Base-by-base conservation (phyloP, 345 rosid genomes). In the Citrus mangshanensis region DNA sequence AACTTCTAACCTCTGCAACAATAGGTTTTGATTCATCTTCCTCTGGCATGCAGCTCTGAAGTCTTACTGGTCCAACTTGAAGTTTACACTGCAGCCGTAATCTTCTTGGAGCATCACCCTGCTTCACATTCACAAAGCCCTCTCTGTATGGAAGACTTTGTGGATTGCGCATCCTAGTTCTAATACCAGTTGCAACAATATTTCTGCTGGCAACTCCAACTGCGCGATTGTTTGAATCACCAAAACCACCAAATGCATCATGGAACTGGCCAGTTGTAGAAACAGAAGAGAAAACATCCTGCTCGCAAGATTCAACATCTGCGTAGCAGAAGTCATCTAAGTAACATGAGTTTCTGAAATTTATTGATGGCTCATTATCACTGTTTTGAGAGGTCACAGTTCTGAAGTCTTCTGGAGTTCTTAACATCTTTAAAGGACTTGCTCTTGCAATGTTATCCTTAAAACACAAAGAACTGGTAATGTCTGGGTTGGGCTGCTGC, bases 61-160 rank as follows among this genome's bases (percentile, higher is more conserved):
- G 77, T 54, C 54, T 22, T 68, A 27, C 40, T n/a, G 79, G 38
- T 14, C 35, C 63, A n/a, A 77, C 81, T 70, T 82, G 78, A 42
- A 82, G 55, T 22, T 78, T 80, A 74, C 67, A 4, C 82, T 90
- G 91, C 63, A 93, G 81, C 65, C 77, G 89, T 58, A 91, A 0
- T 82, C 97, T 90, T 86, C 91, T 89, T 1, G 84, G 34, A 12
- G 93, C 97, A 72, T 62, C 37, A 55, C 95, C 97, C 73, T 91
- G 98, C 0, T 4, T 12, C 64, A 13, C 25, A 67, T 4, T 12
- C 64, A 13, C 25, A 67, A 14, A 16, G 63, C 63, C 77, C 58
- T 34, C 46, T 60, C 6, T 27, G 46, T 22, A 55, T 16, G 75
- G 75, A 63, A 74, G 78, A 82, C 49, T 54, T 79, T 34, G 91